phyloP scores from a whole-genome alignment of 192 early-diverging fungal species.

The Cetraspora pellucida region DNA sequence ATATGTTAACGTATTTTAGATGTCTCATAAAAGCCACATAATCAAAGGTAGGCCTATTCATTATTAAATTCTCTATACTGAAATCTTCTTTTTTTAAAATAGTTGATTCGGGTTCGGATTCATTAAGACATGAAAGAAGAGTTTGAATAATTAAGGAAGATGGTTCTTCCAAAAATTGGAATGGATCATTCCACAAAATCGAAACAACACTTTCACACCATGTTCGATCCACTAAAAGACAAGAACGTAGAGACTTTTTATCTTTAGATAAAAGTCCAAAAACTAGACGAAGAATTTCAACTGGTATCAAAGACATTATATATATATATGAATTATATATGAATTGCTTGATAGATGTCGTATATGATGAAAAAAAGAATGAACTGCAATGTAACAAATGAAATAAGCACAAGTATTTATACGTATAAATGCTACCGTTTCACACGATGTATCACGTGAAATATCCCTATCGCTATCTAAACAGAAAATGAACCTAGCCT shows the following conservation, averaged over 20 bases:
- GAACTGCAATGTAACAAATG: too few species aligned
- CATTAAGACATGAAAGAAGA: neutral
- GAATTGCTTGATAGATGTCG: neutral
- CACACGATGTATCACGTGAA: too few species aligned
- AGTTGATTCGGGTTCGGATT: neutral
- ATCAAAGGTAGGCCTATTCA: conserved; percentile 1
- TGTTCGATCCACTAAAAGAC: conserved; percentile 7
- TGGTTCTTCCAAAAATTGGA: neutral
- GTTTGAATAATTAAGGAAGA: neutral
- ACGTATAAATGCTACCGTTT: too few species aligned
- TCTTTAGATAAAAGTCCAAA: conserved; percentile 12
- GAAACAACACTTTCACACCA: conserved; percentile 11
- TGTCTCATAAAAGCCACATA: conserved; percentile 2
- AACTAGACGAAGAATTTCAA: conserved; percentile 9
- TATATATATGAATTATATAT: too few species aligned
- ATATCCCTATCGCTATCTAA: too few species aligned
- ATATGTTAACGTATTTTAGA: neutral
- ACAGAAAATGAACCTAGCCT: too few species aligned
- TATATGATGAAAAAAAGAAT: too few species aligned
- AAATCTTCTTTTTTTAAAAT: neutral
- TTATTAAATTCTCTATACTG: neutral
- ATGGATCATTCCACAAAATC: conserved; percentile 20
- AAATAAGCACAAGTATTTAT: too few species aligned
- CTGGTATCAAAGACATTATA: conserved; percentile 8
- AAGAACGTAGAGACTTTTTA: conserved; percentile 1